Conservation (phyloP, 2,329 filamentous ascomycete species). For the Fusarium haematococcum region DNA sequence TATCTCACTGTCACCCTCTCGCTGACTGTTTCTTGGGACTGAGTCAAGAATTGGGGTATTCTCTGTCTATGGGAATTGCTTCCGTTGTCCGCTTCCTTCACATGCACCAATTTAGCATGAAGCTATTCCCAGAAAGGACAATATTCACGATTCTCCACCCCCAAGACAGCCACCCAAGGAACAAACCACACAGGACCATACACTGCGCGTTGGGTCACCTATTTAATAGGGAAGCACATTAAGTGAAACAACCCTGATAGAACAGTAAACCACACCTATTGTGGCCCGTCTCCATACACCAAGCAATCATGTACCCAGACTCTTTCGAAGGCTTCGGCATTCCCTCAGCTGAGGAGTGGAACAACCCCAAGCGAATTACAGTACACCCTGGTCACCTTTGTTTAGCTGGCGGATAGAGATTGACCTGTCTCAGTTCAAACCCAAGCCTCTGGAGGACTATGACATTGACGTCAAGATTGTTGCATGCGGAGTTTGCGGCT, state of each 20-base stretch:
- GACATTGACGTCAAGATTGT: conserved; percentile 75
- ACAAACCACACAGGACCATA: not conserved
- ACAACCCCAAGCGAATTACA: not conserved
- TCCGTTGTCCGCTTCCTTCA: not conserved
- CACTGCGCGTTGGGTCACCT: not conserved
- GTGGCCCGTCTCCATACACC: not conserved
- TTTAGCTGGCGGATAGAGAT: not conserved
- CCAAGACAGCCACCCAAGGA: not conserved
- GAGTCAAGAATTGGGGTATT: not conserved
- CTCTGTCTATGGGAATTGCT: not conserved
- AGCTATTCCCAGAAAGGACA: not conserved
- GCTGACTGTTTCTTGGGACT: not conserved
- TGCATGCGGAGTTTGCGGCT: conserved; percentile 75
- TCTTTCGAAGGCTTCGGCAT: not conserved
- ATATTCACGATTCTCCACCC: not conserved
- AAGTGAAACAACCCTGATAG: not conserved
- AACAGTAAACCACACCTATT: not conserved
- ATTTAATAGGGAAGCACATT: not conserved
- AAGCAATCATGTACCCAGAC: not conserved
- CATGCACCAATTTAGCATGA: not conserved
- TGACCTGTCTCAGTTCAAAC: conserved; percentile 54
- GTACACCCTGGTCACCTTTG: not conserved
- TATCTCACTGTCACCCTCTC: not conserved
- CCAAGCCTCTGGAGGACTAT: conserved; percentile 73
- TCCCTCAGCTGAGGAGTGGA: not conserved